A percentile compares a stretch with the other conserved stretches of the same genome.
phyloP scores from a whole-genome alignment of 1,284 basidiomycete genomes.

The Sanghuangporus weigelae region DNA sequence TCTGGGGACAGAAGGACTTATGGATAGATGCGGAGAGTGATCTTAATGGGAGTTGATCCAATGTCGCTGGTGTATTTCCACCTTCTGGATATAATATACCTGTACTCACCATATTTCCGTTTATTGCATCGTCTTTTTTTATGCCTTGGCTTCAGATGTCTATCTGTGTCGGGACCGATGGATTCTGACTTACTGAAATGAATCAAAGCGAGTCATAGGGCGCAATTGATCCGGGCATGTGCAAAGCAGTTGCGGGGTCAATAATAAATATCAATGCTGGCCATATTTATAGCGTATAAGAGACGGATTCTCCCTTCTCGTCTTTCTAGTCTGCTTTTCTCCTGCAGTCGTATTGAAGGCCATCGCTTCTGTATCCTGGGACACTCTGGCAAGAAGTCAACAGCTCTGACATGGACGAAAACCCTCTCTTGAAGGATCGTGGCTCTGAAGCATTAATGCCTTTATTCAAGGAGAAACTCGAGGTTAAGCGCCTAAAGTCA shows the following conservation, averaged over 20 bases:
- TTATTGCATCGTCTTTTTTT: neutral
- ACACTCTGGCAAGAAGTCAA: too few relatives aligned
- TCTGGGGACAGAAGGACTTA: slow-evolving; percentile 87
- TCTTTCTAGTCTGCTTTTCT: too few relatives aligned
- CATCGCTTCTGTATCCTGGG: too few relatives aligned
- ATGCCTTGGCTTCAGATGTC: neutral
- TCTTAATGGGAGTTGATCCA: slow-evolving; percentile 2
- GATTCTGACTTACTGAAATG: too few relatives aligned
- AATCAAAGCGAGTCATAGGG: too few relatives aligned
- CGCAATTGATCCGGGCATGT: too few relatives aligned
- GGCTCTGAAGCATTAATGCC: neutral
- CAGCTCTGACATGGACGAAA: too few relatives aligned
- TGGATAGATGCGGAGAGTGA: slow-evolving; percentile 69
- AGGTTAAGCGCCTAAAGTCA: neutral
- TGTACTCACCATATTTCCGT: neutral
- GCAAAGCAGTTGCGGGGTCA: too few relatives aligned
- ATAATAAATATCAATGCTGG: too few relatives aligned
- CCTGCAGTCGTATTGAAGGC: too few relatives aligned
- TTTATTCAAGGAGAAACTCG: neutral
- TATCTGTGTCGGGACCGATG: neutral
- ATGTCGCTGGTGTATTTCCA: neutral
- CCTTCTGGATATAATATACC: neutral
- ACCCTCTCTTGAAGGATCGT: neutral
- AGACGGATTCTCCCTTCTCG: too few relatives aligned
- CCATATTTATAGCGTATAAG: too few relatives aligned